These are phyloP conservation scores for Spirogloea muscicola DNA, from an alignment of 139 green algal species.

Conservation along the genomic window DNA sequence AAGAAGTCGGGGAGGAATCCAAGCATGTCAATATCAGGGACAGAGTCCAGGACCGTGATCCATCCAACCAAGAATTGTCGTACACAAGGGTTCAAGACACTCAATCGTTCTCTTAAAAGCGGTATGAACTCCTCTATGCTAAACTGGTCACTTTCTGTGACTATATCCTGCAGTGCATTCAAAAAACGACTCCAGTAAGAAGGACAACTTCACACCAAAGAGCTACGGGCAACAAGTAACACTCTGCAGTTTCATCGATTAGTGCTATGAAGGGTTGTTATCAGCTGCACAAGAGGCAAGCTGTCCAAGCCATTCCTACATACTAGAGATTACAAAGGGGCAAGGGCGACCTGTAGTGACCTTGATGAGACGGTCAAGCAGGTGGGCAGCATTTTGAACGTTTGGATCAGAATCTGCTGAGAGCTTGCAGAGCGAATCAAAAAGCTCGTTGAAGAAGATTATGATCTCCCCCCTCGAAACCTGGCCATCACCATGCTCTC, in stretches of 20 bases:
- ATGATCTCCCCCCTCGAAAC: constrained; percentile 67
- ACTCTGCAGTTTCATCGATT: neutral
- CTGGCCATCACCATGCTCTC: neutral
- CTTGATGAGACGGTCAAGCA: constrained; percentile 93
- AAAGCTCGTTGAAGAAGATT: constrained; percentile 81
- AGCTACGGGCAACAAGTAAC: neutral
- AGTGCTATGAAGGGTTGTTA: neutral
- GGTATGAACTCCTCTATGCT: constrained; percentile 79
- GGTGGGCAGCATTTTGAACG: constrained; percentile 86
- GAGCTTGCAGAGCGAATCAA: constrained; percentile 88
- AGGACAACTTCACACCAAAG: neutral
- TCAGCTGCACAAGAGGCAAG: neutral
- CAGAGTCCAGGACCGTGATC: constrained; percentile 76
- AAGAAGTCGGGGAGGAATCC: constrained; percentile 81
- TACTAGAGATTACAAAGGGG: neutral
- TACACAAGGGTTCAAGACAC: constrained; percentile 79
- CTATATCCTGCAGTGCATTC: constrained; percentile 25
- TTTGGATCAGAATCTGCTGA: constrained; percentile 70
- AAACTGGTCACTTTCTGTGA: constrained; percentile 38
- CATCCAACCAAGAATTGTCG: constrained; percentile 77
- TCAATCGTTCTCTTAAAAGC: constrained; percentile 72
- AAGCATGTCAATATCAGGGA: constrained; percentile 87
- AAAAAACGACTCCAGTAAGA: neutral
- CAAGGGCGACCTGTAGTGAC: neutral
- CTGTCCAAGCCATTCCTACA: neutral